Base-by-base conservation (phyloP, 345 rosid species). In the Populus pruinosa region DNA sequence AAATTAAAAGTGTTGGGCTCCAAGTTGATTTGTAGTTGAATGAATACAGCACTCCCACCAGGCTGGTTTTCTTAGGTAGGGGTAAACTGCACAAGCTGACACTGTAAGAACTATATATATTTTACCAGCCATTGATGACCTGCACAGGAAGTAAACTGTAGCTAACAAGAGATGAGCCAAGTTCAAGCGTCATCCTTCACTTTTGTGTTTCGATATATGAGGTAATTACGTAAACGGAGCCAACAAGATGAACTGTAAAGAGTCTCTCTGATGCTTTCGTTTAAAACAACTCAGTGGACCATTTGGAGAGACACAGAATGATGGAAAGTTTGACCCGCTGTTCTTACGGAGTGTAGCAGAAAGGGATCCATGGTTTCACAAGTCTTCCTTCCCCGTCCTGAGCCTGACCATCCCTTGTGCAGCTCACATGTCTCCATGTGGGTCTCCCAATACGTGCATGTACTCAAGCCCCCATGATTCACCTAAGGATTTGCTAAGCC, bases 351-450 rank as follows among this genome's bases (percentile, higher is more conserved):
- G 59, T 61, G 43, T 77, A 2, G 27, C 67, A 21, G 25, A 47
- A 49, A 53, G n/a, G 73, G 69, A 67, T 64, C 73, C 77, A 53
- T 53, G 63, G 16, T 38, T 10, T 11, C 13, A 43, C 21, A 68
- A 62, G 50, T 82, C 17, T 74, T n/a, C 35, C 21, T 14, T 38
- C 61, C 72, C 69, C 55, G 21, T 62, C 50, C 76, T 72, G 73
- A 74, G 73, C 80, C 77, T 83, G 84, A 70, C 78, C 75, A 75
- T 75, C 76, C 72, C 80, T 80, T 83, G 84, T 82, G 86, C 80
- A 82, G 4, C 49, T 81, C 87, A 84, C 90, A 88, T 86, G 90
- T 78, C 43, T 73, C 74, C 88, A 86, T 82, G 89, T 88, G 87
- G 85, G 79, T 65, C 82, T 79, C 76, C 80, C 81, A 68, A 77